These are phyloP conservation scores for Sugiyamaella americana DNA, from an alignment of 805 yeast genomes.

Conservation along the genomic window DNA sequence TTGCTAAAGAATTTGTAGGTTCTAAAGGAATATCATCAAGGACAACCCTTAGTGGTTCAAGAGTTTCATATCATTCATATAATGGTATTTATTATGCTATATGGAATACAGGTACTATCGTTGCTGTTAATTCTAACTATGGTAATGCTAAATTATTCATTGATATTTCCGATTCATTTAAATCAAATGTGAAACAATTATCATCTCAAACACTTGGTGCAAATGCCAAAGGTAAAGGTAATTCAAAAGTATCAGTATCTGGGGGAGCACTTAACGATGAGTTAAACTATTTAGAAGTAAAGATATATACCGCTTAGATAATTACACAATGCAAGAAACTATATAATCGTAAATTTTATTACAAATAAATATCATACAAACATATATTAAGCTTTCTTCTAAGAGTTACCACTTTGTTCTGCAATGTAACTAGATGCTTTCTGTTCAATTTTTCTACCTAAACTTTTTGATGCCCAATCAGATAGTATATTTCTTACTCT, in stretches of 20 bases:
- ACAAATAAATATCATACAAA: too few species aligned
- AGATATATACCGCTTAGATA: not conserved
- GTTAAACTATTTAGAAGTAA: slow-evolving; percentile 2
- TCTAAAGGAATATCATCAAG: slow-evolving; percentile 1
- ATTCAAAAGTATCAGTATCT: not conserved
- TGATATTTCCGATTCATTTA: not conserved
- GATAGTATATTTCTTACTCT: not conserved
- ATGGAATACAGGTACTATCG: slow-evolving; percentile 10
- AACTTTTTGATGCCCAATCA: not conserved
- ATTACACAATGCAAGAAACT: not conserved
- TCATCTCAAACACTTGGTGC: not conserved
- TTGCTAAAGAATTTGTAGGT: slow-evolving; percentile 4
- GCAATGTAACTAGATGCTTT: not conserved
- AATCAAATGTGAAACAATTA: not conserved
- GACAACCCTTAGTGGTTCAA: slow-evolving; percentile 11
- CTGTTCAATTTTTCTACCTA: not conserved
- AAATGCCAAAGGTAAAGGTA: not conserved
- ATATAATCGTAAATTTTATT: too few species aligned
- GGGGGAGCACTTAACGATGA: slow-evolving; percentile 2
- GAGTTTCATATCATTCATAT: slow-evolving; percentile 4
- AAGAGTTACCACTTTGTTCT: not conserved
- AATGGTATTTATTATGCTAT: slow-evolving; percentile 11
- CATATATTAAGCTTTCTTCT: too few species aligned
- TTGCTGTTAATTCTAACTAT: slow-evolving; percentile 10
- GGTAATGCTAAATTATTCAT: not conserved